Conservation (phyloP, 2,329 filamentous ascomycete species). For the Fusarium fujikuroi region DNA sequence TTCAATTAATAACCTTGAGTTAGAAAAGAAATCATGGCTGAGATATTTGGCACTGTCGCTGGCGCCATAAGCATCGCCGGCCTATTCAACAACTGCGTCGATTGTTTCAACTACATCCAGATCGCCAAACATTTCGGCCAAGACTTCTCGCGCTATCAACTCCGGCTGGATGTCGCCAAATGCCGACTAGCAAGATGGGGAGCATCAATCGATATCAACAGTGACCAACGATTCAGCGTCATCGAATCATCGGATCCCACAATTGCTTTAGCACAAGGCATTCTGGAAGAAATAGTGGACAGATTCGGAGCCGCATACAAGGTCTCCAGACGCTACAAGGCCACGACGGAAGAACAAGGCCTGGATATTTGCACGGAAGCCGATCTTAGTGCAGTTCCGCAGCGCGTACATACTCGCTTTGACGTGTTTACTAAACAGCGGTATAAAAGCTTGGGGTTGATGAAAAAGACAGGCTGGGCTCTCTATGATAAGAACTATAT, state of each 20-base stretch:
- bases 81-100: constrained; percentile 52
- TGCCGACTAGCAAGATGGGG: constrained; percentile 51
- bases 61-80: constrained; percentile 50
- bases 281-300: background rate
- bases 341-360: accelerated
- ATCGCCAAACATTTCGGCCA: constrained; percentile 48
- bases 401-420: background rate
- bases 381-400: background rate
- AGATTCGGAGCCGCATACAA: background rate
- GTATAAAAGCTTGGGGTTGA: background rate
- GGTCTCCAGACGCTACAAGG: background rate
- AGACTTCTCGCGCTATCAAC: constrained; percentile 49
- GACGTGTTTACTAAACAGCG: background rate
- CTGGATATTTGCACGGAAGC: background rate
- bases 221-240: constrained; percentile 38
- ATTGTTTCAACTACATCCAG: constrained; percentile 55
- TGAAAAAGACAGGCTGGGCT: constrained; percentile 14
- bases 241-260: background rate
- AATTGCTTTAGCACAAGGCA: accelerated
- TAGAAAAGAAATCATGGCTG: background rate
- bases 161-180: constrained; percentile 48
- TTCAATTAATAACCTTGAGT: accelerated
- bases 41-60: constrained; percentile 37
- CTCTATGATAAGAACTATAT: constrained; percentile 25
- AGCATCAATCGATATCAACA: constrained; percentile 45